phyloP scores from a whole-genome alignment of 495 filamentous ascomycete genomes.

The Penicillium pancosmium region DNA sequence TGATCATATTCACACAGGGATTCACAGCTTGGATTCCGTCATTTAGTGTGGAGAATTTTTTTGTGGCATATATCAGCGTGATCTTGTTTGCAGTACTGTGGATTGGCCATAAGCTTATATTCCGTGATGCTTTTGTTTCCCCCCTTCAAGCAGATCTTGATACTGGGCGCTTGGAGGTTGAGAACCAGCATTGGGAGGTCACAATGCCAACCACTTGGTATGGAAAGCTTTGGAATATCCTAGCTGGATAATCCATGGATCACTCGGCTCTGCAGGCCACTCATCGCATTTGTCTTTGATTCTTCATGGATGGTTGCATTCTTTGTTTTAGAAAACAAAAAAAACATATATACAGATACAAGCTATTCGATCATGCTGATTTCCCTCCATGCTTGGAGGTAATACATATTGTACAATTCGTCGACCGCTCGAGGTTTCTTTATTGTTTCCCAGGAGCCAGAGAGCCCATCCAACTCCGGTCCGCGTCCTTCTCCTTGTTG shows the following conservation, averaged over 20 bases:
- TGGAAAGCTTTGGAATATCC: slow-evolving; percentile 11
- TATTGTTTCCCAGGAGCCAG: slow-evolving; percentile 31
- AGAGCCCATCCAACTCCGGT: slow-evolving; percentile 45
- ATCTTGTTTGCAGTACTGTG: slow-evolving; percentile 56
- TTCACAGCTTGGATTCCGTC: slow-evolving; percentile 60
- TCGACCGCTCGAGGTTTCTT: neutral
- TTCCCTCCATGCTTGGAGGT: neutral
- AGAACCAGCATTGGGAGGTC: slow-evolving; percentile 14
- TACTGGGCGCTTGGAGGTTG: slow-evolving; percentile 28
- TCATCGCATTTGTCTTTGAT: neutral
- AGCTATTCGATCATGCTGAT: neutral
- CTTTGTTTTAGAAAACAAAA: neutral
- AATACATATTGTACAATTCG: slow-evolving; percentile 1
- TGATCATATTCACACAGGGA: slow-evolving; percentile 63
- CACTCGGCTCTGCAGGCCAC: neutral
- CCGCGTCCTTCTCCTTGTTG: slow-evolving; percentile 23
- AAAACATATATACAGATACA: neutral
- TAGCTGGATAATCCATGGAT: slow-evolving; percentile 2
- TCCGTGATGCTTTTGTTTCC: slow-evolving; percentile 29
- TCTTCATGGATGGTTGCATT: slow-evolving; percentile 1
- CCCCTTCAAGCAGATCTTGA: slow-evolving; percentile 36
- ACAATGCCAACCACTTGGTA: slow-evolving; percentile 16
- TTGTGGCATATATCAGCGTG: slow-evolving; percentile 54
- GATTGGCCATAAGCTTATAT: slow-evolving; percentile 50
- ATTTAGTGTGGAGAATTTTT: slow-evolving; percentile 54